A percentile compares a stretch with the other conserved stretches of the same genome.
phyloP scores from a whole-genome alignment of 306 rosid genomes.

The Trifolium fragiferum region DNA sequence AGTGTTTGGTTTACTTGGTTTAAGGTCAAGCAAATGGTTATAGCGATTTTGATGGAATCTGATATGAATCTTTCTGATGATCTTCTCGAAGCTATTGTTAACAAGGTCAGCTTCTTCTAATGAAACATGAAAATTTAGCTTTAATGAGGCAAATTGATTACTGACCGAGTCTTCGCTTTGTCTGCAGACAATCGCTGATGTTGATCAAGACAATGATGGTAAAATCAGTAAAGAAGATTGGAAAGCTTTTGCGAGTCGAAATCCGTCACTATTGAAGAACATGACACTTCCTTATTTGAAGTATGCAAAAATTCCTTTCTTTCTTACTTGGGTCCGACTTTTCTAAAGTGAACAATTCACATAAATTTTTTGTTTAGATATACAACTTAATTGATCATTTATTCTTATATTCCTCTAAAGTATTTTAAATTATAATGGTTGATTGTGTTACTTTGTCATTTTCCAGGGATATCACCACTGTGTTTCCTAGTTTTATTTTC shows the following conservation, averaged over 20 bases:
- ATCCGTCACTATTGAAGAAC: conserved; percentile 72
- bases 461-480: conserved; percentile 61
- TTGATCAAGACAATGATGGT: conserved; percentile 73
- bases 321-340: background rate
- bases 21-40: conserved; percentile 87
- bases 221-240: conserved; percentile 78
- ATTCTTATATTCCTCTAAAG: background rate
- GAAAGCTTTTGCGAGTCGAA: conserved; percentile 62
- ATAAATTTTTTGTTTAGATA: background rate
- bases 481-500: conserved; percentile 66
- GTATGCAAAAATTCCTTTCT: conserved; percentile 51
- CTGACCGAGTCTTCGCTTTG: conserved; percentile 3
- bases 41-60: conserved; percentile 74
- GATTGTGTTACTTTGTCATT: conserved; percentile 30
- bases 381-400: background rate
- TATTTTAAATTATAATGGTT: background rate
- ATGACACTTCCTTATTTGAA: conserved; percentile 92
- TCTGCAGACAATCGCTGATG: conserved; percentile 76
- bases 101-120: conserved; percentile 51
- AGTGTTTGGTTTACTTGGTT: conserved; percentile 43
- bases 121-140: conserved; percentile 25
- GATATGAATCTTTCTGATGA: conserved; percentile 69
- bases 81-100: conserved; percentile 75
- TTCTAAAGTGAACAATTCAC: background rate
- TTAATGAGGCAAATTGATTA: background rate